A percentile compares a stretch with the other conserved stretches of the same genome.
phyloP scores from a whole-genome alignment of 495 filamentous ascomycete species.

The Annulohypoxylon stygium region DNA sequence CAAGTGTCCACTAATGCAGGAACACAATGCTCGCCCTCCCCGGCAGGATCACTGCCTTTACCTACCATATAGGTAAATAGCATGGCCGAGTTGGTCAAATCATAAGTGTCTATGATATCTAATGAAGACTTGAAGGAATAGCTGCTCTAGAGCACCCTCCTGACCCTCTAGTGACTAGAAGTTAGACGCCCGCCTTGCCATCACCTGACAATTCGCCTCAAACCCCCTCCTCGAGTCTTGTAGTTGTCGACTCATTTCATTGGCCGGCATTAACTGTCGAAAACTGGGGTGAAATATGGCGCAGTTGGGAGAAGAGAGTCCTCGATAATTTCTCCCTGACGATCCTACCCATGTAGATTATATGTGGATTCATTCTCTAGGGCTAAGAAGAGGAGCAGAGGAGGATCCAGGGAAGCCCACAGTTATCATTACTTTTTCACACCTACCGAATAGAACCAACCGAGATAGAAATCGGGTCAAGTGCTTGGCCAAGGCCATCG shows the following conservation, averaged over 20 bases:
- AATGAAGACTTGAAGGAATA: neutral
- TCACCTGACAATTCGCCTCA: conserved; percentile 24
- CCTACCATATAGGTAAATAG: neutral
- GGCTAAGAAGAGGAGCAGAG: neutral
- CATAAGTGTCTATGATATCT: neutral
- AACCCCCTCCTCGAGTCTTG: neutral
- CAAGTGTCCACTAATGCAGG: conserved; percentile 45
- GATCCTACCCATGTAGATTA: conserved; percentile 39
- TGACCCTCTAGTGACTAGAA: conserved; percentile 1
- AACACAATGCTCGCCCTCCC: conserved; percentile 36
- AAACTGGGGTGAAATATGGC: conserved; percentile 29
- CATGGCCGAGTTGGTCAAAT: neutral
- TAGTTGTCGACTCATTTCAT: conserved; percentile 13
- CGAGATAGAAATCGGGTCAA: conserved; percentile 49
- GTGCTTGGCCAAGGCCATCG: conserved; percentile 37
- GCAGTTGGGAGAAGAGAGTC: conserved; percentile 23
- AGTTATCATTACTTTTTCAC: conserved; percentile 3
- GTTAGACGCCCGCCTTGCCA: conserved; percentile 31
- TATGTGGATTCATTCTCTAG: neutral
- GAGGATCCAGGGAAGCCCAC: conserved; percentile 7
- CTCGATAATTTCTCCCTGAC: conserved; percentile 40
- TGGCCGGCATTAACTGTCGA: conserved; percentile 17
- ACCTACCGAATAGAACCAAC: conserved; percentile 37
- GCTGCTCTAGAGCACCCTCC: conserved; percentile 9
- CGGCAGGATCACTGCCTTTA: neutral